These are phyloP conservation scores for Acer negundo DNA, from an alignment of 345 rosid genomes.

Conservation along the genomic window DNA sequence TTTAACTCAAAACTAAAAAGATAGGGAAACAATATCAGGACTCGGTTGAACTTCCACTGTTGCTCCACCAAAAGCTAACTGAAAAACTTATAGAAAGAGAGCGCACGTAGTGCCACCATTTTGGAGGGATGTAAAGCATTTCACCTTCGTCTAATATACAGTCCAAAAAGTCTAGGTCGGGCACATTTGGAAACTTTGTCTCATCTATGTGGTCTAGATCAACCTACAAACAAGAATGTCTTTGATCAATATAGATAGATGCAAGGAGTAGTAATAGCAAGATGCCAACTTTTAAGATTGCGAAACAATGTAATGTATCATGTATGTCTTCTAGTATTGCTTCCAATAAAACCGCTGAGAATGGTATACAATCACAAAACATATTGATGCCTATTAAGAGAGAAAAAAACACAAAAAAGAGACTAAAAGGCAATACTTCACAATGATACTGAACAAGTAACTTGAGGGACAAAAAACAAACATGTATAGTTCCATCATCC, in stretches of 20 bases:
- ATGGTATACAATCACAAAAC: neutral
- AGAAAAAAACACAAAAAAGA: neutral
- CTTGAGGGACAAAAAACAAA: neutral
- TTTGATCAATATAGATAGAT: conserved; percentile 5
- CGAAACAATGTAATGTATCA: neutral
- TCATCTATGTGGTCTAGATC: conserved; percentile 79
- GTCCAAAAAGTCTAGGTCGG: conserved; percentile 74
- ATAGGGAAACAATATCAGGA: conserved; percentile 19
- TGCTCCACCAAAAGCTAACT: conserved; percentile 96
- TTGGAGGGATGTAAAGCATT: conserved; percentile 96
- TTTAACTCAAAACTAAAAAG: neutral
- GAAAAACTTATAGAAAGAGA: conserved; percentile 83
- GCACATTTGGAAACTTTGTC: conserved; percentile 56
- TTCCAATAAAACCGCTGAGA: neutral
- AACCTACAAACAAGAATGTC: conserved; percentile 57
- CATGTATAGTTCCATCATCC: neutral
- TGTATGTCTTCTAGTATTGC: neutral
- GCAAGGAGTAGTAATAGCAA: neutral
- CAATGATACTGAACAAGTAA: neutral
- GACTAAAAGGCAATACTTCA: conserved; percentile 2
- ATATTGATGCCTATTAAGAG: neutral
- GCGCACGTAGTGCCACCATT: conserved; percentile 99
- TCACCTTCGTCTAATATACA: conserved; percentile 94
- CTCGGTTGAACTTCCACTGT: conserved; percentile 28
- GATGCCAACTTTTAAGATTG: neutral